These are phyloP conservation scores for Marasmius tenuissimus DNA, from an alignment of 1,284 basidiomycete species.

Conservation along the genomic window DNA sequence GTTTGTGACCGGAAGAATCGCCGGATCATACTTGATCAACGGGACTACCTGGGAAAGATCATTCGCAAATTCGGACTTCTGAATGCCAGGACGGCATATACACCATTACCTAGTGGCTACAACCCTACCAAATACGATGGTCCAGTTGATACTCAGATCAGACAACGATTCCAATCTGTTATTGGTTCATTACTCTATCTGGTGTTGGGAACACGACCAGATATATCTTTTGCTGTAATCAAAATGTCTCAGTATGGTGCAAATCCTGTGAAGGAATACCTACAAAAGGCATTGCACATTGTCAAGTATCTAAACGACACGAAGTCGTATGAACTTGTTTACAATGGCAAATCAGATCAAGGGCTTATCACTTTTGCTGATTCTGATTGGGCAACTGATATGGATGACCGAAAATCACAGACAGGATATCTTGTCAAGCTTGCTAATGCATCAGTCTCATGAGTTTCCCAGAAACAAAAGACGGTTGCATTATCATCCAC, in stretches of 20 bases:
- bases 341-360: conserved; percentile 12
- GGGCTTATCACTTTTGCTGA: conserved; percentile 17
- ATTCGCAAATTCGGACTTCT: conserved; percentile 3
- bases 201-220: not conserved
- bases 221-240: not conserved
- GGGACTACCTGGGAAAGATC: conserved; percentile 9
- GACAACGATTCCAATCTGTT: conserved; percentile 2
- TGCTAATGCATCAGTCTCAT: conserved; percentile 13
- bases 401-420: conserved; percentile 14
- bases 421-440: conserved; percentile 23
- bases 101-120: conserved; percentile 10
- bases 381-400: conserved; percentile 27
- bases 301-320: not conserved
- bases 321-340: conserved; percentile 11
- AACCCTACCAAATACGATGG: not conserved
- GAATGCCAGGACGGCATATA: conserved; percentile 4
- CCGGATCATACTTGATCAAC: conserved; percentile 5
- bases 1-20: not conserved
- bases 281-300: not conserved
- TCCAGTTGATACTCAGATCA: conserved; percentile 2
- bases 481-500: not conserved
- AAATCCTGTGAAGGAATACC: not conserved
- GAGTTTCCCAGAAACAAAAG: not conserved
- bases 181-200: not conserved
- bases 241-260: not conserved